These are phyloP conservation scores for Oenanthe javanica DNA, from an alignment of 140 eudicot species.

Conservation along the genomic window DNA sequence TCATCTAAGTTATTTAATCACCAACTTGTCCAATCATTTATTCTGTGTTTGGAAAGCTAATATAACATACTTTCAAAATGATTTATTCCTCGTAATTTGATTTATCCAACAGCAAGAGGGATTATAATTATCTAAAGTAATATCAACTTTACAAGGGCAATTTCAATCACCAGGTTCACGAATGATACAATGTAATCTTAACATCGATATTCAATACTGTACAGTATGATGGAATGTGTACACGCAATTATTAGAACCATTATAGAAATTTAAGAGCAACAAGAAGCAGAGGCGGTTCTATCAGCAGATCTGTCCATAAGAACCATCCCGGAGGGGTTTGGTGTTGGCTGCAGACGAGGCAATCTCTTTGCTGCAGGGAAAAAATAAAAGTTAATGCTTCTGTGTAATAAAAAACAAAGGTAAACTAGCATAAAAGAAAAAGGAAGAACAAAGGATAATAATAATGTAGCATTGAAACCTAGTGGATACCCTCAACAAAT, in stretches of 20 bases:
- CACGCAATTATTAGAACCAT: background rate
- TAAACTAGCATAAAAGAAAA: background rate
- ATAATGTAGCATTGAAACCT: background rate
- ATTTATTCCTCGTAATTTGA: background rate
- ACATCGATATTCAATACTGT: background rate
- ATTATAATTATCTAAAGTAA: background rate
- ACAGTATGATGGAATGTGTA: background rate
- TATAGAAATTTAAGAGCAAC: conserved; percentile 24
- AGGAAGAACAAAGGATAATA: too few relatives aligned
- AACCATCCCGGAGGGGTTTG: conserved; percentile 40
- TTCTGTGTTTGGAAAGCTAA: background rate
- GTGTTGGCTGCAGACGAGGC: conserved; percentile 33
- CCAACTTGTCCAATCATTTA: background rate
- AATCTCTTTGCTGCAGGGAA: conserved; percentile 32
- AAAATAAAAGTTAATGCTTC: background rate
- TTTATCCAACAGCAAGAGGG: background rate
- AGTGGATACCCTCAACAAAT: background rate
- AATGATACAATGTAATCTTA: background rate
- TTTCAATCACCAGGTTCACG: background rate
- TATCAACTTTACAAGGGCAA: background rate
- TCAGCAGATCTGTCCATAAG: conserved; percentile 35
- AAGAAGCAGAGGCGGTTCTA: conserved; percentile 22
- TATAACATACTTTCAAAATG: too few relatives aligned
- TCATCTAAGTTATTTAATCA: too few relatives aligned
- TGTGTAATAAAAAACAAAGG: background rate